These are phyloP conservation scores for Prunus kanzakura DNA, from an alignment of 306 rosid species.

Conservation along the genomic window DNA sequence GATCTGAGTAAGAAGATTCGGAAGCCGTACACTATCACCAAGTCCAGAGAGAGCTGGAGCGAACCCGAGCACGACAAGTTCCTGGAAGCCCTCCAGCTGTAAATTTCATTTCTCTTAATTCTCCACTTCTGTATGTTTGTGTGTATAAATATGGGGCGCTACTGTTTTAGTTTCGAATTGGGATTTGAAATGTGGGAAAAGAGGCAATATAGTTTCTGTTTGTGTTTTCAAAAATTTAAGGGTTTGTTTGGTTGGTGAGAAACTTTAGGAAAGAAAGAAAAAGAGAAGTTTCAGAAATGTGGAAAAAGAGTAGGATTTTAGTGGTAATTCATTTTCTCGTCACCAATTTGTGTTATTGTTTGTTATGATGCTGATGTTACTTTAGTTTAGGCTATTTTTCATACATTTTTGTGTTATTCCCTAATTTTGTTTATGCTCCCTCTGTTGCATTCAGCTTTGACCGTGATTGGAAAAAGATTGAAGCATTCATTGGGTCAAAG, in stretches of 20 bases:
- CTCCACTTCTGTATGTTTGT: background rate
- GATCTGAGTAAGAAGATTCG: slow-evolving; percentile 75
- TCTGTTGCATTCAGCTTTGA: slow-evolving; percentile 63
- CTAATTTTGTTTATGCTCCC: background rate
- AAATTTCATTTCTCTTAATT: slow-evolving; percentile 18
- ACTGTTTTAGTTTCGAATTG: background rate
- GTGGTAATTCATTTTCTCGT: background rate
- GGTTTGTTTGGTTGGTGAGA: background rate
- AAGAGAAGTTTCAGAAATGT: background rate
- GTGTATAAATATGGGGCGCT: background rate
- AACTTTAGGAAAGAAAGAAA: background rate
- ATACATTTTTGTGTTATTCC: background rate
- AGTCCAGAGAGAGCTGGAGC: slow-evolving; percentile 98
- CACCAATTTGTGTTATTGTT: background rate
- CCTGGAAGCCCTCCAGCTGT: slow-evolving; percentile 96
- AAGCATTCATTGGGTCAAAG: slow-evolving; percentile 94
- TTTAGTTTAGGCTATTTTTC: background rate
- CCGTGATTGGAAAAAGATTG: slow-evolving; percentile 99
- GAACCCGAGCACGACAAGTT: slow-evolving; percentile 98
- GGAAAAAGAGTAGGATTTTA: background rate
- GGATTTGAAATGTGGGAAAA: background rate
- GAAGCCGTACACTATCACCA: slow-evolving; percentile 90
- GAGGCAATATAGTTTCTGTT: background rate
- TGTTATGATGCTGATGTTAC: background rate
- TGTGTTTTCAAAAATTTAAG: background rate